Conservation (phyloP, 306 rosid species). For the Fragaria ananassa region DNA sequence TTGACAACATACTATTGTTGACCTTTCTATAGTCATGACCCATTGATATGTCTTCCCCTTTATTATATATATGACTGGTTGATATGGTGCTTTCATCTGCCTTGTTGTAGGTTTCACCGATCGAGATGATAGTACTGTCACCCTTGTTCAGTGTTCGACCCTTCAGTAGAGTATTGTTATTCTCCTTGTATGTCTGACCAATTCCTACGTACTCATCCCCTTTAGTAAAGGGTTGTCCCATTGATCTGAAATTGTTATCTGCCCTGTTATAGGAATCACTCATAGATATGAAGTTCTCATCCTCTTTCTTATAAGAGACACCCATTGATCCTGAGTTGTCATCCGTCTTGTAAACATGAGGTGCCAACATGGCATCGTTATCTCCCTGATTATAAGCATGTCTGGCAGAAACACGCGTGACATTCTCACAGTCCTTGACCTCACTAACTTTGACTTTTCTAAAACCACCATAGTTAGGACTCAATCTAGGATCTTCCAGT, state of each 20-base stretch:
- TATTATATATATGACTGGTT: conserved; percentile 39
- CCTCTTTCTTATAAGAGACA: conserved; percentile 48
- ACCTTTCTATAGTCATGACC: conserved; percentile 30
- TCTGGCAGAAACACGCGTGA: conserved; percentile 31
- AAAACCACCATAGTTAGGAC: conserved; percentile 50
- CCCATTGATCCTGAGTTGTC: conserved; percentile 38
- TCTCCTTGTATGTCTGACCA: conserved; percentile 35
- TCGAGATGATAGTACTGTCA: conserved; percentile 40
- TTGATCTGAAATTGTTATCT: conserved; percentile 44
- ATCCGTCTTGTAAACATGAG: conserved; percentile 28
- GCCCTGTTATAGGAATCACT: conserved; percentile 41
- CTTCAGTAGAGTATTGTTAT: conserved; percentile 28
- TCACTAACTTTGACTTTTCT: conserved; percentile 67
- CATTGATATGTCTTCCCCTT: conserved; percentile 35
- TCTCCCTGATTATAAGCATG: conserved; percentile 43
- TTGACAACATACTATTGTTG: conserved; percentile 30
- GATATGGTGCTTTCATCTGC: conserved; percentile 31
- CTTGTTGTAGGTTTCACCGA: conserved; percentile 46
- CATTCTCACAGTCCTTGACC: conserved; percentile 68
- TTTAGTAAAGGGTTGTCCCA: conserved; percentile 45
- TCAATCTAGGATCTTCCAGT: conserved; percentile 48
- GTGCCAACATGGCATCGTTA: conserved; percentile 24
- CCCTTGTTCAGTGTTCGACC: conserved; percentile 36
- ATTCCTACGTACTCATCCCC: conserved; percentile 24
- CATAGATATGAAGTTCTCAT: conserved; percentile 31